Evolutionary conservation across 306 rosid genomes (phyloP).

Genomic region (Chamaecrista fasciculata): DNA sequence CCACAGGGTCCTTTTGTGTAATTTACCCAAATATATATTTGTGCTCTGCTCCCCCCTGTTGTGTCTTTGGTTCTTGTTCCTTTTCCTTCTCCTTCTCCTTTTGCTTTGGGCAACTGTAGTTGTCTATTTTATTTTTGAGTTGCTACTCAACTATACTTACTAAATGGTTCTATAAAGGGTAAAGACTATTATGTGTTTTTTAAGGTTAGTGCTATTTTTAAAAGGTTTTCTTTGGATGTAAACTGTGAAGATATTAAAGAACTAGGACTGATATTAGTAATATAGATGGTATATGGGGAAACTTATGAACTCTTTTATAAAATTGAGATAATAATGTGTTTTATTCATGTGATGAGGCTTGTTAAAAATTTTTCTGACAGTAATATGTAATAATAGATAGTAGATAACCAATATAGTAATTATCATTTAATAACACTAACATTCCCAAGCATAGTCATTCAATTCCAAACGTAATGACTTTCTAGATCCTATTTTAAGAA

Average conservation of each 20-base stretch:
- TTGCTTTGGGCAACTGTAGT: not conserved
- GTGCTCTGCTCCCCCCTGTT: not conserved
- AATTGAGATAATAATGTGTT: not conserved
- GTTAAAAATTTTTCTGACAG: too few species aligned
- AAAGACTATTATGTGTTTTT: not conserved
- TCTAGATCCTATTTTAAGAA: not conserved
- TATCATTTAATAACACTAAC: not conserved
- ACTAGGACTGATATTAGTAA: not conserved
- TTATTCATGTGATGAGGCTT: too few species aligned
- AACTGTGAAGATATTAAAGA: slow-evolving; percentile 10
- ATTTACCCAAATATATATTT: not conserved
- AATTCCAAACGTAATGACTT: not conserved
- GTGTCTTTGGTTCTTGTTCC: not conserved
- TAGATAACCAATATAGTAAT: not conserved
- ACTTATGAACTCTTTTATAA: not conserved
- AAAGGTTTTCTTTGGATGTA: slow-evolving; percentile 1
- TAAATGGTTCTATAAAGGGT: too few species aligned
- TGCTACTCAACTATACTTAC: not conserved
- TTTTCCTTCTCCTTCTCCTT: not conserved
- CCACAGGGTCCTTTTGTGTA: too few species aligned
- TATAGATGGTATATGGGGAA: not conserved
- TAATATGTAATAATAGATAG: not conserved
- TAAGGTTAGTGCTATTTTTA: not conserved
- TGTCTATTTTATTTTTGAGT: not conserved
- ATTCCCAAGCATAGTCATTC: too few species aligned